phyloP scores from a whole-genome alignment of 129 eudicot genomes.

The Heracleum sosnowskyi region DNA sequence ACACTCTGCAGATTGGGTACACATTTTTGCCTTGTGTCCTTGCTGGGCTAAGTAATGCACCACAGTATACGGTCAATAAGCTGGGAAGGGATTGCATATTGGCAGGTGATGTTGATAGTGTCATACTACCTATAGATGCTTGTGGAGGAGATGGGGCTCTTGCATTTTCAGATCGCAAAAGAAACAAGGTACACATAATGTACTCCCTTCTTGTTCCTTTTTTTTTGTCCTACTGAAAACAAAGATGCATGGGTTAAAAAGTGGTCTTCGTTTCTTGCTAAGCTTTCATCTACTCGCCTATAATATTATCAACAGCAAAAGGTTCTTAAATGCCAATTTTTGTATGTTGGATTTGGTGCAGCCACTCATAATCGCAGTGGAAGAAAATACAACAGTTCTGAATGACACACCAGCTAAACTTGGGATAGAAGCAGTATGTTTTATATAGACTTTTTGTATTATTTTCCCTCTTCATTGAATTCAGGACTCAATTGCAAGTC shows the following conservation, averaged over 20 bases:
- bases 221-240: background rate
- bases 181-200: constrained; percentile 45
- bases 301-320: background rate
- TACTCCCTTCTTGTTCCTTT: background rate
- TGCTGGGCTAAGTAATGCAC: constrained; percentile 69
- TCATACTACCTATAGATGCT: constrained; percentile 77
- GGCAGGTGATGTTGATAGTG: constrained; percentile 76
- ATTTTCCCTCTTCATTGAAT: background rate
- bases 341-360: constrained; percentile 23
- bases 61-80: constrained; percentile 54
- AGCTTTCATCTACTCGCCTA: background rate
- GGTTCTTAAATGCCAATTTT: constrained; percentile 20
- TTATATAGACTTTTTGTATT: background rate
- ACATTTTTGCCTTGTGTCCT: constrained; percentile 98
- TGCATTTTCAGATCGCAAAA: constrained; percentile 61
- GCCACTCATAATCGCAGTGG: constrained; percentile 90
- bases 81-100: constrained; percentile 41
- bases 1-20: constrained; percentile 57
- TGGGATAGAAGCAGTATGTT: constrained; percentile 62
- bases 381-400: constrained; percentile 83
- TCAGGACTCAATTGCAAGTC: background rate
- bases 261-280: background rate
- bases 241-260: too few relatives aligned
- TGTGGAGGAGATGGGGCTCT: constrained; percentile 87
- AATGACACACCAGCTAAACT: constrained; percentile 75